Percentiles rank a stretch among this genome's conserved stretches.
Evolutionary conservation across 2,329 filamentous ascomycete species (phyloP).

Genomic region (Trichoderma semiorbis): DNA sequence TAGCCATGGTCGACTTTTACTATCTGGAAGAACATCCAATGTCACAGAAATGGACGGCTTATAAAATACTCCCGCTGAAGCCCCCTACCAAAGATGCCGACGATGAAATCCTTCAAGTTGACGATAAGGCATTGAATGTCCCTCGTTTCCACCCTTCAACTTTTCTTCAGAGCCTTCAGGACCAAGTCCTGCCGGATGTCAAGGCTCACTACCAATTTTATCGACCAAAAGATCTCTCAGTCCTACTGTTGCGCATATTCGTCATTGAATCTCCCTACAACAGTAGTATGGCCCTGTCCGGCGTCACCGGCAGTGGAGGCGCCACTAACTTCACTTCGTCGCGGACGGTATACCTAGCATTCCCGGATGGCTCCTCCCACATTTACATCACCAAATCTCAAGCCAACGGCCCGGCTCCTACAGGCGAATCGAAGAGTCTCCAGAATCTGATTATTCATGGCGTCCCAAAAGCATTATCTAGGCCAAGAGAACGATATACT

Average conservation of each 20-base stretch:
- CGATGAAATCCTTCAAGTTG: slow-evolving; percentile 39
- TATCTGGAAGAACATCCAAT: slow-evolving; percentile 63
- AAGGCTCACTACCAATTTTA: slow-evolving; percentile 82
- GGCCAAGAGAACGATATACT: slow-evolving; percentile 67
- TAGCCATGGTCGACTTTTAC: slow-evolving; percentile 66
- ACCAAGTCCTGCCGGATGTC: slow-evolving; percentile 70
- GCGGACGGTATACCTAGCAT: slow-evolving; percentile 73
- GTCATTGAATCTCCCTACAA: slow-evolving; percentile 80
- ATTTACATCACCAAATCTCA: slow-evolving; percentile 63
- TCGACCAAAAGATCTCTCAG: slow-evolving; percentile 63
- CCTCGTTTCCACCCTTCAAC: slow-evolving; percentile 78
- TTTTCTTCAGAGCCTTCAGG: slow-evolving; percentile 73
- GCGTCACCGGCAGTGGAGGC: slow-evolving; percentile 29
- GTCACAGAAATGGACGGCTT: slow-evolving; percentile 62
- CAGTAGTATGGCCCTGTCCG: slow-evolving; percentile 48
- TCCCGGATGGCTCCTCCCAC: slow-evolving; percentile 75
- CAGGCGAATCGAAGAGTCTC: slow-evolving; percentile 59
- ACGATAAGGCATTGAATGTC: slow-evolving; percentile 47
- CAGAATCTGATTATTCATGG: slow-evolving; percentile 71
- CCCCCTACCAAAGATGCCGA: slow-evolving; percentile 35
- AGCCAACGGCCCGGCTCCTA: slow-evolving; percentile 38
- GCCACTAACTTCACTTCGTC: slow-evolving; percentile 58
- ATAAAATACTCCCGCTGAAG: slow-evolving; percentile 54
- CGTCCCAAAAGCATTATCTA: slow-evolving; percentile 77
- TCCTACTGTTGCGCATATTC: slow-evolving; percentile 74